Percentiles rank a stretch among this genome's conserved stretches.
Conservation (phyloP, 805 yeast species). For the Wickerhamomyces ciferrii region DNA sequence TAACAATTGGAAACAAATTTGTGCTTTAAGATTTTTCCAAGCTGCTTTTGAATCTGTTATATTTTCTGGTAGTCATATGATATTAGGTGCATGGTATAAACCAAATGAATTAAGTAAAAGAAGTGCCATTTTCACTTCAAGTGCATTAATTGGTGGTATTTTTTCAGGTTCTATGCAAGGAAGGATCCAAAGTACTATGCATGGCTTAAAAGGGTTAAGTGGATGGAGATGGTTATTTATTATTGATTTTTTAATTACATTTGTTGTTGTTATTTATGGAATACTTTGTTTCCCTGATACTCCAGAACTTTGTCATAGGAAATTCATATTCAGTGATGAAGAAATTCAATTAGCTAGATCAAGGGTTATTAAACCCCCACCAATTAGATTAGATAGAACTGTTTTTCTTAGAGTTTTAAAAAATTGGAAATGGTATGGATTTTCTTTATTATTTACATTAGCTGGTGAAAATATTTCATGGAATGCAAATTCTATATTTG, state of each 20-base stretch:
- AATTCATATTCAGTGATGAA: neutral
- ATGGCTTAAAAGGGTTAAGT: neutral
- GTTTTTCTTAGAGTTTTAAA: constrained; percentile 19
- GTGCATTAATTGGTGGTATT: constrained; percentile 56
- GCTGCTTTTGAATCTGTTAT: constrained; percentile 61
- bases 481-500: constrained; percentile 36
- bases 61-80: constrained; percentile 53
- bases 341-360: neutral
- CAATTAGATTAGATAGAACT: too few species aligned
- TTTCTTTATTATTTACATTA: constrained; percentile 41
- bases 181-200: neutral
- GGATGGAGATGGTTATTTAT: neutral
- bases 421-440: constrained; percentile 48
- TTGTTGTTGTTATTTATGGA: neutral
- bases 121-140: constrained; percentile 53
- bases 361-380: too few species aligned
- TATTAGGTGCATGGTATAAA: constrained; percentile 52
- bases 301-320: constrained; percentile 5
- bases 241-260: neutral
- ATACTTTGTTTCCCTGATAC: constrained; percentile 6
- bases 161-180: constrained; percentile 58
- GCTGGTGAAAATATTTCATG: constrained; percentile 40
- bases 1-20: constrained; percentile 39
- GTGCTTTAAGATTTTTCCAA: constrained; percentile 56
- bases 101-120: constrained; percentile 52